A percentile compares a stretch with the other conserved stretches of the same genome.
Conservation (phyloP, 139 green algal species). For the Asterochloris sp. region DNA sequence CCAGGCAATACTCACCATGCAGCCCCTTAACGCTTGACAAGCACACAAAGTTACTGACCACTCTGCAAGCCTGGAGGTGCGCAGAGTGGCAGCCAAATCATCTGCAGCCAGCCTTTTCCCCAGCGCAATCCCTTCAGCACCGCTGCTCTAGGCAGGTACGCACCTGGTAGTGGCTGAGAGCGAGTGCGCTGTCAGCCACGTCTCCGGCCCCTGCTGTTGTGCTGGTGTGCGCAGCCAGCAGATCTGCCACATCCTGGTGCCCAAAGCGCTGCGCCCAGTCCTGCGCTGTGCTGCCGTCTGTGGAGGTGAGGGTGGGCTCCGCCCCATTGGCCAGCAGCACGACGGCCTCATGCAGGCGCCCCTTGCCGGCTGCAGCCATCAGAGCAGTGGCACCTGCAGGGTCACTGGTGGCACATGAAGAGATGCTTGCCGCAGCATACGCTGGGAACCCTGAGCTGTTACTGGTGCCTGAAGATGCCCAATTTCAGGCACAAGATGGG, state of each 20-base stretch:
- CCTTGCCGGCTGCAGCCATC: slow-evolving; percentile 75
- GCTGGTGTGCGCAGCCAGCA: slow-evolving; percentile 31
- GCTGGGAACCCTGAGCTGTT: no score
- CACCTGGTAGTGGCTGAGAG: slow-evolving; percentile 31
- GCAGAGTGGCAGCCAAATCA: no score
- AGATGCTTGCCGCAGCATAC: background rate
- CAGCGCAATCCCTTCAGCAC: no score
- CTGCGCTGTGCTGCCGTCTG: slow-evolving; percentile 41
- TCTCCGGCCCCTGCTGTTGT: slow-evolving; percentile 16
- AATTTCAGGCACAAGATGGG: no score
- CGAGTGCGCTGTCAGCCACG: slow-evolving; percentile 30
- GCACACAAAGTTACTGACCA: no score
- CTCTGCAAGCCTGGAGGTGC: no score
- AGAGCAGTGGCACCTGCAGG: slow-evolving; percentile 63
- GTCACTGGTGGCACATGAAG: slow-evolving; percentile 3
- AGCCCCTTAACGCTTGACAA: no score
- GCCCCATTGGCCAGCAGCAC: slow-evolving; percentile 67
- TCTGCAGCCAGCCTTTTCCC: no score
- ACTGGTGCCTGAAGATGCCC: no score
- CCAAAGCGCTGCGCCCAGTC: slow-evolving; percentile 62
- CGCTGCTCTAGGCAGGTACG: no score
- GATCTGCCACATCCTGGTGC: slow-evolving; percentile 30
- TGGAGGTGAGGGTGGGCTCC: slow-evolving; percentile 28
- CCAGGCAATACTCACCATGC: no score
- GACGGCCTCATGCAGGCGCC: slow-evolving; percentile 44